Conservation (phyloP, 139 green algal species). For the Ostreobium quekettii region DNA sequence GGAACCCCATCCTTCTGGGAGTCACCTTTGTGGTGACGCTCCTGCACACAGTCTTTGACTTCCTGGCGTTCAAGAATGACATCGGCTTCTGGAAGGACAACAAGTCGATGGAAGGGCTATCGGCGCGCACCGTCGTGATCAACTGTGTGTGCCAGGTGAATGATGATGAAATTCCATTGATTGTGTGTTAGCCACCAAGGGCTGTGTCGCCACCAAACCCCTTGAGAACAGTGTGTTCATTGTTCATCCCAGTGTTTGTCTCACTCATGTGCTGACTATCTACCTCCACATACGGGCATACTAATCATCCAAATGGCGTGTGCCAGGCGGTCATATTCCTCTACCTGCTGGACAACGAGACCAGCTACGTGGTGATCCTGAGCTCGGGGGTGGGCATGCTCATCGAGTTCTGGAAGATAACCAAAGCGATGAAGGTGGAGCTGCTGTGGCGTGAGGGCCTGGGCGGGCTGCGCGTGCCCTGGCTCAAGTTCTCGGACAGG, state of each 20-base stretch:
- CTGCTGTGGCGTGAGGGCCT: slow-evolving; percentile 21
- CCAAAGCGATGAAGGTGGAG: slow-evolving; percentile 87
- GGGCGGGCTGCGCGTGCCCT: too few relatives aligned
- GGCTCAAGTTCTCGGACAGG: slow-evolving; percentile 41
- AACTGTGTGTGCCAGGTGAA: slow-evolving; percentile 82
- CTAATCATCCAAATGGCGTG: too few relatives aligned
- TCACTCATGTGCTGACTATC: too few relatives aligned
- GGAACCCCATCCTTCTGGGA: slow-evolving; percentile 89
- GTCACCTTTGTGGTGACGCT: slow-evolving; percentile 74
- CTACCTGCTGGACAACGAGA: slow-evolving; percentile 97
- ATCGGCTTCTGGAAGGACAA: slow-evolving; percentile 97
- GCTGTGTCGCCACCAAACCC: too few relatives aligned
- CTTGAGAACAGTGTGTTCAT: too few relatives aligned
- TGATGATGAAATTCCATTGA: too few relatives aligned
- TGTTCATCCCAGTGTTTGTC: too few relatives aligned
- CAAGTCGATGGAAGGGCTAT: slow-evolving; percentile 85
- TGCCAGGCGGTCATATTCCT: slow-evolving; percentile 88
- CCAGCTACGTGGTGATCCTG: slow-evolving; percentile 79
- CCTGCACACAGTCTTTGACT: slow-evolving; percentile 83
- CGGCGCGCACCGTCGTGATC: slow-evolving; percentile 73
- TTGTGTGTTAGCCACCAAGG: too few relatives aligned
- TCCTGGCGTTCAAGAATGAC: slow-evolving; percentile 91
- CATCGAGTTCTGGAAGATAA: slow-evolving; percentile 99
- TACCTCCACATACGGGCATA: too few relatives aligned
- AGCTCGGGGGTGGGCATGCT: slow-evolving; percentile 54